Conservation (phyloP, 768 basidiomycete species). For the Mycena chlorophos region DNA sequence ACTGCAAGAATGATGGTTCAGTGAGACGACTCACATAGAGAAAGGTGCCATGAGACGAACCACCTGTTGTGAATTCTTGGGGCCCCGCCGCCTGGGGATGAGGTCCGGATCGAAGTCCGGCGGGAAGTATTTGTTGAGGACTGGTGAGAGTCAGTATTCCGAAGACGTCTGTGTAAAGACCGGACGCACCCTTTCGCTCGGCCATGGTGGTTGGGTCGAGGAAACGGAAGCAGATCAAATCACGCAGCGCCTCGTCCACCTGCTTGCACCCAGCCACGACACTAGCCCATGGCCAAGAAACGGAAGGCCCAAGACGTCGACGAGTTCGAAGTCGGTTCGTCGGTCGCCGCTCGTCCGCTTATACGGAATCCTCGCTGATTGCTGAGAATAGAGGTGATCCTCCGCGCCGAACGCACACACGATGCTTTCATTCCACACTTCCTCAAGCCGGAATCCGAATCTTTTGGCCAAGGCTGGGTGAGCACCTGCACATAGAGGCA, state of each 20-base stretch:
- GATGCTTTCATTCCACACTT: background rate
- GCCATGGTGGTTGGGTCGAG: constrained; percentile 54
- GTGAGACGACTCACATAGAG: constrained; percentile 69
- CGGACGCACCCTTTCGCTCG: constrained; percentile 70
- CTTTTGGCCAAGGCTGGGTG: background rate
- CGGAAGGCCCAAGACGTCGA: background rate
- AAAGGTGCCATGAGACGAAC: constrained; percentile 99
- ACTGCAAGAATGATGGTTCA: background rate
- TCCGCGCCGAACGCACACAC: background rate
- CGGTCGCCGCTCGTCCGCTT: no score
- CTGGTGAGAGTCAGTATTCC: constrained; percentile 40
- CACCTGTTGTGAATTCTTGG: constrained; percentile 94
- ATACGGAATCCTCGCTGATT: no score
- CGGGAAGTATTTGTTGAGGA: constrained; percentile 94
- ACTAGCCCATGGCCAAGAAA: background rate
- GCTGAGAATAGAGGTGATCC: background rate
- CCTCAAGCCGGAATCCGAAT: background rate
- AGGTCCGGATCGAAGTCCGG: constrained; percentile 98
- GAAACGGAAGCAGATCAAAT: constrained; percentile 7
- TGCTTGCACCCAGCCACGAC: background rate
- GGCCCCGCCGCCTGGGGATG: constrained; percentile 86
- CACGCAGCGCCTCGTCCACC: background rate
- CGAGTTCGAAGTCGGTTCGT: constrained; percentile 1
- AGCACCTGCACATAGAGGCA: background rate
- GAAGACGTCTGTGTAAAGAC: background rate